Evolutionary conservation across 352 stramenopile genomes (phyloP), one percentile per base, ranked within the genome.

Genomic region (Globisporangium abappressorium): DNA sequence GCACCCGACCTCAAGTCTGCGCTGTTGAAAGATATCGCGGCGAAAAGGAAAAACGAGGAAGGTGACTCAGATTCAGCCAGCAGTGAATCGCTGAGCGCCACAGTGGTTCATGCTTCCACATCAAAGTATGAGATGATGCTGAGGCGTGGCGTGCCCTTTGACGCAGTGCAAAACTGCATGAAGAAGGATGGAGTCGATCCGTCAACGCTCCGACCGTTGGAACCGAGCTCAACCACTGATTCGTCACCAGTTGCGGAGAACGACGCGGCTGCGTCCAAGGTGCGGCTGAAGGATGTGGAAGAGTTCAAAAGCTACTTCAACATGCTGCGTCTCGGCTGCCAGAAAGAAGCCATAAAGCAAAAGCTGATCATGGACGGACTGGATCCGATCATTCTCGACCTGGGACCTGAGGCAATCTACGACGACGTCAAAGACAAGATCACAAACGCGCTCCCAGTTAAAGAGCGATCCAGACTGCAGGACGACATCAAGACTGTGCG

Each of bases 271-370:
- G 14, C 9, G 33, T 26, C 56, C 12, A 70, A 64, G 66, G 58
- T 46, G 12, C 78, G 67, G 14, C 73, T 95, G 7, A 83, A 91
- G 28, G 80, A 95, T 24, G 77, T 90, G 38, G 69, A 88, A 7
- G 79, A 91, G 41, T 93, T 91, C 22, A 73, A 79, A 28, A 83
- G 83, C 51, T 99, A 98, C 67, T 98, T 99, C 73, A 90, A 87
- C 64, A 99, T 99, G 95, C 70, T 98, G 18, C 89, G 95, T 49
- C 83, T 98, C 65, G 95, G 96, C 24, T 86, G 96, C 12, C 92
- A 85, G 3, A 88, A 89, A 62, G 89, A 92, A 62, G 93, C 94
- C 6, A 91, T 98, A 2, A 87, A 88, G 49, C 90, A 98, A 63
- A 98, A 98, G 56, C 77, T 99, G 68, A 66, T 80, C 26, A 93